Evolutionary conservation across 2,329 filamentous ascomycete species (phyloP).

Genomic region (Coniochaeta hoffmannii): DNA sequence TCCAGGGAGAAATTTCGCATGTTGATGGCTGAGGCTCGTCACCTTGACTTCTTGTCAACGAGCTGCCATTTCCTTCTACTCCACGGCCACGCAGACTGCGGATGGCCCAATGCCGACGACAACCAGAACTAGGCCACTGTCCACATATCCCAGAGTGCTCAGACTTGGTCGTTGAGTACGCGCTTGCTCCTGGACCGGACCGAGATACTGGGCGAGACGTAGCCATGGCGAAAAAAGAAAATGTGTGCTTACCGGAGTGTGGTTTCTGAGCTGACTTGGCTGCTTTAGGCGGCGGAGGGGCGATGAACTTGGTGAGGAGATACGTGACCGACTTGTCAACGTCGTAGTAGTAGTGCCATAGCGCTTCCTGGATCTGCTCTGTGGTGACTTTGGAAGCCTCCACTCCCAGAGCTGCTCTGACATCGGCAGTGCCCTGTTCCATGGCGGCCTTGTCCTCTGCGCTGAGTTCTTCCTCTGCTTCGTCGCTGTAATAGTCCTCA

Average conservation of each 20-base stretch:
- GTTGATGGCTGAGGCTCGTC: constrained; percentile 1
- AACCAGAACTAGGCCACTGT: not conserved
- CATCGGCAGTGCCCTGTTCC: constrained; percentile 57
- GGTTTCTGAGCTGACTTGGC: constrained; percentile 19
- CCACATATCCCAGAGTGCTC: not conserved
- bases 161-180: not conserved
- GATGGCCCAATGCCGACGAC: not conserved
- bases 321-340: constrained; percentile 79
- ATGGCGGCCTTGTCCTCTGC: constrained; percentile 44
- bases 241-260: constrained; percentile 6
- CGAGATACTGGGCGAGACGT: not conserved
- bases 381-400: constrained; percentile 48
- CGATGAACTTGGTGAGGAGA: constrained; percentile 58
- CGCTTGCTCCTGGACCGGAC: not conserved
- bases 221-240: not conserved
- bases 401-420: constrained; percentile 57
- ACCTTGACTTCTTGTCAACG: constrained; percentile 13
- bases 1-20: not conserved
- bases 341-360: constrained; percentile 97
- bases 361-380: constrained; percentile 72
- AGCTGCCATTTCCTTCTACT: constrained; percentile 2
- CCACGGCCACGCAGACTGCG: not conserved
- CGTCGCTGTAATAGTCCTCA: constrained; percentile 20
- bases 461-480: constrained; percentile 37
- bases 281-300: constrained; percentile 31